Evolutionary conservation across 1,139 yeast species (phyloP), one percentile per base, ranked within the genome.

Genomic region (Geotrichum australiense): DNA sequence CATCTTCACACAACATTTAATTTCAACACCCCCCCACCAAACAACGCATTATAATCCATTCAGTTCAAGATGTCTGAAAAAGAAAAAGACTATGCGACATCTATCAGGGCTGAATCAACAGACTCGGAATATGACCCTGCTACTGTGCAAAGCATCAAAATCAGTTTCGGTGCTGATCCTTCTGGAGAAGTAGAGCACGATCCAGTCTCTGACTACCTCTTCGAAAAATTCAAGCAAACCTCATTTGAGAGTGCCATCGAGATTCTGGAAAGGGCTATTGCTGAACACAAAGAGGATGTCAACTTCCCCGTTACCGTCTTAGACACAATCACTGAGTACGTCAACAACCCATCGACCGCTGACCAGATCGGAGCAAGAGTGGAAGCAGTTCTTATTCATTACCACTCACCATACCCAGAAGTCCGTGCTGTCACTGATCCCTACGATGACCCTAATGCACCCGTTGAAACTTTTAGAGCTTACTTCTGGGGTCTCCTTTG

Each of bases 401-500:
- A 42, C 52, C 62, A 69, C 56, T 70, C 75, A 1, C 75, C 76
- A 2, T 71, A 71, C 46, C 69, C 74, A 2, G 76, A 72, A 50
- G 74, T 73, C 10, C 59, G 76, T 43, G 60, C 76, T 2, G 69
- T 70, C 15, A 59, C 71, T 34, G 66, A 65, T 35, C 73, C 76
- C 12, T 60, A 47, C 39, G 76, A 71, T 50, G 73, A 70, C 47
- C 71, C 73, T 4, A 44, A 48, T 4, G 49, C 60, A 21, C 65
- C 68, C 2, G 60, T 62, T 41, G 76, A 73, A 49, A 75, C 81
- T 4, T 52, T 71, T 35, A 64, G 80, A 57, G 72, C 74, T 3
- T 78, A 78, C 53, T 47, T 70, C 29, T 54, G 76, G 27, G 82
- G 78, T 3, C 47, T 73, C 7, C 49, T 77, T 37, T 77, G 81